Conservation (phyloP, 352 stramenopile species). For the Bremia lactucae region DNA sequence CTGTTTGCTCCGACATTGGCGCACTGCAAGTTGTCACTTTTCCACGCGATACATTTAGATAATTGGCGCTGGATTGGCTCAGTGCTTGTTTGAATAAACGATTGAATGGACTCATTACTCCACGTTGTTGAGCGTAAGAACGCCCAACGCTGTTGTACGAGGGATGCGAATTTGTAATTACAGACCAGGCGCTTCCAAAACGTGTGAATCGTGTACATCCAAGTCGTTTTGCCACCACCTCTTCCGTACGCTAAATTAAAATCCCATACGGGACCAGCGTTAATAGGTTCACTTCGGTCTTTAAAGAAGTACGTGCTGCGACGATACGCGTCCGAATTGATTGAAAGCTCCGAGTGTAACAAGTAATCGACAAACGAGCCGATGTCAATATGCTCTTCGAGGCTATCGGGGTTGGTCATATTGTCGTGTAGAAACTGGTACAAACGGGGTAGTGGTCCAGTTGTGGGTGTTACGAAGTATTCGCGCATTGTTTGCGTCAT, state of each 20-base stretch:
- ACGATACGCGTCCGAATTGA: conserved; percentile 51
- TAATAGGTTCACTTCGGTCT: conserved; percentile 47
- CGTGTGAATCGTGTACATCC: conserved; percentile 40
- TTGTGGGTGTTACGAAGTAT: conserved; percentile 41
- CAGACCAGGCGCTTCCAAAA: conserved; percentile 58
- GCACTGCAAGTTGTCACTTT: conserved; percentile 40
- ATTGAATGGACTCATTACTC: conserved; percentile 39
- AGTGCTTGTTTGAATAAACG: conserved; percentile 28
- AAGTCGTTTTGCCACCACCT: conserved; percentile 27
- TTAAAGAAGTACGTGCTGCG: conserved; percentile 67
- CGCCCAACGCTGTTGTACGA: conserved; percentile 45
- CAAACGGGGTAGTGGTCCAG: conserved; percentile 38
- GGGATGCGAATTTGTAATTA: conserved; percentile 60
- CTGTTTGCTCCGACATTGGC: conserved; percentile 29
- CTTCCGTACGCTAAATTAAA: conserved; percentile 56
- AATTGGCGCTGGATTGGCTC: conserved; percentile 39
- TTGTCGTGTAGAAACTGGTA: conserved; percentile 54
- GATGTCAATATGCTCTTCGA: conserved; percentile 47
- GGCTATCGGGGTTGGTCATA: conserved; percentile 38
- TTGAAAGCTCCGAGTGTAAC: conserved; percentile 51
- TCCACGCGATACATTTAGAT: conserved; percentile 33
- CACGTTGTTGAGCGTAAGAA: conserved; percentile 32
- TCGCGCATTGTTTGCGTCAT: conserved; percentile 55
- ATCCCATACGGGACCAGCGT: conserved; percentile 59
- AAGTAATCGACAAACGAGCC: conserved; percentile 67